Evolutionary conservation across 345 rosid species (phyloP).

Genomic region (Gossypioides kirkii): DNA sequence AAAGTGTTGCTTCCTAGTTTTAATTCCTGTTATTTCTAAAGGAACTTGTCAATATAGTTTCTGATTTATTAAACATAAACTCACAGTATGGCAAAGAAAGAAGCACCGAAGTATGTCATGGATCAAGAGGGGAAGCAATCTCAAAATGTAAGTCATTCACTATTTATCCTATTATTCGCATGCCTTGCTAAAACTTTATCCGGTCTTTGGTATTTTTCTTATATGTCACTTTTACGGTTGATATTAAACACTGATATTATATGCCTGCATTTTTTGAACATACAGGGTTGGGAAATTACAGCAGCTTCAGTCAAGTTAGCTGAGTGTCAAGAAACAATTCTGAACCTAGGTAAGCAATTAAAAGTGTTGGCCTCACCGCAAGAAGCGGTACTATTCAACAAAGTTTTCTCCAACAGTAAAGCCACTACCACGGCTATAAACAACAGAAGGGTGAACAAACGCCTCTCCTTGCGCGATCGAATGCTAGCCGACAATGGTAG

Average conservation of each 20-base stretch:
- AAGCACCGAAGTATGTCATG: slow-evolving; percentile 27
- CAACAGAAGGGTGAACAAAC: slow-evolving; percentile 33
- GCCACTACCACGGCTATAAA: slow-evolving; percentile 22
- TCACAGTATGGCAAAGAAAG: slow-evolving; percentile 57
- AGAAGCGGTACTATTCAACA: slow-evolving; percentile 39
- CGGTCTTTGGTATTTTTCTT: background rate
- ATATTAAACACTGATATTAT: background rate
- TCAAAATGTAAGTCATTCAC: slow-evolving; percentile 48
- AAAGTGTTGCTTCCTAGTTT: slow-evolving; percentile 10
- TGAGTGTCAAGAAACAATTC: slow-evolving; percentile 84
- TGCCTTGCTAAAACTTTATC: background rate
- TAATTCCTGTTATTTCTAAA: background rate
- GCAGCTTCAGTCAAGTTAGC: slow-evolving; percentile 78
- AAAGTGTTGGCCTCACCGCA: slow-evolving; percentile 61
- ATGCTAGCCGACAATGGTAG: slow-evolving; percentile 55
- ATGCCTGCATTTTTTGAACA: slow-evolving; percentile 2
- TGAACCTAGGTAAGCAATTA: slow-evolving; percentile 66
- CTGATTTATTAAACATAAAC: slow-evolving; percentile 17
- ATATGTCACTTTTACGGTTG: background rate
- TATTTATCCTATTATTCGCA: background rate
- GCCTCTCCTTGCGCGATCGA: slow-evolving; percentile 52
- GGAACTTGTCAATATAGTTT: background rate
- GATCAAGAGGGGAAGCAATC: slow-evolving; percentile 42
- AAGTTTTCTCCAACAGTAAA: slow-evolving; percentile 28
- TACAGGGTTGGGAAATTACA: slow-evolving; percentile 63